A percentile compares a stretch with the other conserved stretches of the same genome.
Conservation (phyloP, 345 rosid species). For the Eutrema japonicum region DNA sequence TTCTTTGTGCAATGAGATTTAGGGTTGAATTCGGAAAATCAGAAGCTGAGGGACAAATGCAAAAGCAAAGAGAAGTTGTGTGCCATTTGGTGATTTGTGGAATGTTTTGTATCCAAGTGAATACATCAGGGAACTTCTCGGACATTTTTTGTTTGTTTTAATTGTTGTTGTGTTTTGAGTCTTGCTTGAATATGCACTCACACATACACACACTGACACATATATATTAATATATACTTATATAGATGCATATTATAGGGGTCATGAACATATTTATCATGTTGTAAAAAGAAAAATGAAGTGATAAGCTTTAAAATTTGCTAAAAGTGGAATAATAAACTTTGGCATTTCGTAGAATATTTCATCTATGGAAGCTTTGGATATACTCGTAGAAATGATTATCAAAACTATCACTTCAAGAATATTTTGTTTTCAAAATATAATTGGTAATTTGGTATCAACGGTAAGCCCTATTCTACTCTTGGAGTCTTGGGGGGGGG, state of each 20-base stretch:
- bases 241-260: conserved; percentile 20
- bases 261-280: conserved; percentile 3
- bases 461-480: background rate
- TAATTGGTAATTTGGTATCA: too few relatives aligned
- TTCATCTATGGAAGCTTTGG: conserved; percentile 1
- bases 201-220: background rate
- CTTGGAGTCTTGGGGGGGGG: background rate
- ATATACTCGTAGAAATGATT: conserved; percentile 16
- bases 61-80: conserved; percentile 50
- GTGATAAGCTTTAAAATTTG: conserved; percentile 18
- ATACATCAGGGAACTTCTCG: conserved; percentile 55
- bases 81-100: conserved; percentile 64
- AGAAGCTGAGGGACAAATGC: conserved; percentile 57
- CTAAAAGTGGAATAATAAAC: conserved; percentile 26
- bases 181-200: background rate
- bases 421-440: background rate
- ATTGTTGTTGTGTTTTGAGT: background rate
- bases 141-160: conserved; percentile 50
- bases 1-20: conserved; percentile 52
- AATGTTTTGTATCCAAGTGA: conserved; percentile 69
- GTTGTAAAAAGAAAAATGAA: conserved; percentile 28
- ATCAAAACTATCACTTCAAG: conserved; percentile 11
- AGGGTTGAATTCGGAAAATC: conserved; percentile 61
- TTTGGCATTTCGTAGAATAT: conserved; percentile 29
- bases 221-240: background rate